These are phyloP conservation scores for Diutina siamensis DNA, from an alignment of 1,139 yeast genomes.

Conservation along the genomic window DNA sequence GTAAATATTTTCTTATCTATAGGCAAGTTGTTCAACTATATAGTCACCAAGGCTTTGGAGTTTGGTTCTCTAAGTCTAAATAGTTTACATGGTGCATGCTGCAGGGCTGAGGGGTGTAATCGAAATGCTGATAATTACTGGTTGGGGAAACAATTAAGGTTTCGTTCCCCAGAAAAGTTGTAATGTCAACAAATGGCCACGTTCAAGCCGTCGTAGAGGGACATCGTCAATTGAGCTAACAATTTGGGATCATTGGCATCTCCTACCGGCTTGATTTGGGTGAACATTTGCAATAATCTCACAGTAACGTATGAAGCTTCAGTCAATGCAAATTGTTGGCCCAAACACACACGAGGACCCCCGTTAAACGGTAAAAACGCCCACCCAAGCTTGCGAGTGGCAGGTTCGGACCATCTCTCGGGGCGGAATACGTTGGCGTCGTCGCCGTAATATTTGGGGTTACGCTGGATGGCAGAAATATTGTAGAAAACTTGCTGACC, in stretches of 20 bases:
- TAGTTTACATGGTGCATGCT: too few species aligned
- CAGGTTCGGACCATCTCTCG: slow-evolving; percentile 42
- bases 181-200: neutral
- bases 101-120: too few species aligned
- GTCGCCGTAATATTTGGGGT: slow-evolving; percentile 32
- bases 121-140: too few species aligned
- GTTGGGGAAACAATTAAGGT: too few species aligned
- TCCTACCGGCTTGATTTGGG: neutral
- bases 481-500: slow-evolving; percentile 35
- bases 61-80: too few species aligned
- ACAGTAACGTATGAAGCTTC: slow-evolving; percentile 39
- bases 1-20: too few species aligned
- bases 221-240: neutral
- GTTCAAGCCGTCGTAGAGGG: neutral
- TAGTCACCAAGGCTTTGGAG: too few species aligned
- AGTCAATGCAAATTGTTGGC: slow-evolving; percentile 40
- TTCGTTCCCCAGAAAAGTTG: too few species aligned
- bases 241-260: neutral
- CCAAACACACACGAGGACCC: slow-evolving; percentile 19
- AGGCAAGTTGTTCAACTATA: too few species aligned
- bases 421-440: slow-evolving; percentile 40
- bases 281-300: slow-evolving; percentile 20
- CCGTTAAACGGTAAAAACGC: slow-evolving; percentile 20
- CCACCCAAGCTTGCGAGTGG: slow-evolving; percentile 32
- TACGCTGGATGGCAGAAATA: slow-evolving; percentile 36